phyloP scores from a whole-genome alignment of 2,329 filamentous ascomycete species.

The Herpotrichia juniperi region DNA sequence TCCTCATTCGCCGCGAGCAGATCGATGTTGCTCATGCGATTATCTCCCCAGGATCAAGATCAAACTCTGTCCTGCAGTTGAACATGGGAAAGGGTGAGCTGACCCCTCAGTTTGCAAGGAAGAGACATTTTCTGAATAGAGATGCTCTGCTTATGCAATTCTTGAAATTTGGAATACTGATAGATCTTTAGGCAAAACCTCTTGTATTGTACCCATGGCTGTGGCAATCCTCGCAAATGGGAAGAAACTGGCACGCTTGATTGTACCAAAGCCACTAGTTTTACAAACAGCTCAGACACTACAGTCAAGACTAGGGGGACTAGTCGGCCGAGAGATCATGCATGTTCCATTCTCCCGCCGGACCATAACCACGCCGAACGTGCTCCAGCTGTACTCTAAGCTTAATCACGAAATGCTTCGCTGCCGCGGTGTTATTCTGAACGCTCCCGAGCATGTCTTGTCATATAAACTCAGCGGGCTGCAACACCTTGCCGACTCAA shows the following conservation, averaged over 20 bases:
- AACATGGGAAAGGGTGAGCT: slow-evolving; percentile 31
- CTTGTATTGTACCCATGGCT: slow-evolving; percentile 59
- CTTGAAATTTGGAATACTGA: slow-evolving; percentile 5
- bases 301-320: slow-evolving; percentile 60
- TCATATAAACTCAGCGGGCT: slow-evolving; percentile 69
- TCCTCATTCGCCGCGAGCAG: slow-evolving; percentile 66
- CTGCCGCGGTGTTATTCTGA: slow-evolving; percentile 61
- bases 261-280: slow-evolving; percentile 63
- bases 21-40: slow-evolving; percentile 62
- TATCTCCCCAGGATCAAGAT: slow-evolving; percentile 35
- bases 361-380: slow-evolving; percentile 42
- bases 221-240: slow-evolving; percentile 8
- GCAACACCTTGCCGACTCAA: slow-evolving; percentile 60
- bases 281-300: slow-evolving; percentile 64
- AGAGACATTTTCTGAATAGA: neutral
- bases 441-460: slow-evolving; percentile 67
- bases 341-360: slow-evolving; percentile 66
- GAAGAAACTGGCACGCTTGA: slow-evolving; percentile 55
- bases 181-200: slow-evolving; percentile 58
- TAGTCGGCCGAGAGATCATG: slow-evolving; percentile 59
- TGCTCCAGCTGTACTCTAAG: slow-evolving; percentile 39
- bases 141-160: neutral
- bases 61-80: slow-evolving; percentile 24
- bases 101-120: neutral
- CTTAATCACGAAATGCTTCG: slow-evolving; percentile 52